These are phyloP conservation scores for Aspergillus biplanus DNA, from an alignment of 495 filamentous ascomycete species.

Conservation along the genomic window DNA sequence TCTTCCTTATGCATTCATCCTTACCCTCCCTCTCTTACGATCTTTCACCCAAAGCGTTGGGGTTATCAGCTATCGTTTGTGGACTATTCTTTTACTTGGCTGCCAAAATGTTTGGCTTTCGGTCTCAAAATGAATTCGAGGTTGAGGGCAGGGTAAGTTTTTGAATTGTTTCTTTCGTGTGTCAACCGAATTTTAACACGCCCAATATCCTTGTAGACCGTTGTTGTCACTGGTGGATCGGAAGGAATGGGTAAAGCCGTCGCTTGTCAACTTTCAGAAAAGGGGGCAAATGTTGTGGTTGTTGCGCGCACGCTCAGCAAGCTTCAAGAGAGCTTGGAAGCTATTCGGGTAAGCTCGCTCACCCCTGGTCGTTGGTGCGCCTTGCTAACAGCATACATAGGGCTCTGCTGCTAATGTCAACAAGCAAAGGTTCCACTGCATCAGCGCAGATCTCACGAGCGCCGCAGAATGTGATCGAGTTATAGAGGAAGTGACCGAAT, in stretches of 20 bases:
- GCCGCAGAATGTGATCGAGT: constrained; percentile 67
- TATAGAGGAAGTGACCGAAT: constrained; percentile 73
- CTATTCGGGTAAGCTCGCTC: constrained; percentile 57
- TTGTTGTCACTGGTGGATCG: constrained; percentile 88
- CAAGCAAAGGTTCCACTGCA: constrained; percentile 78
- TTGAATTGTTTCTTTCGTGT: neutral
- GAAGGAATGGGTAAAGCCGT: constrained; percentile 86
- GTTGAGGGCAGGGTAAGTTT: constrained; percentile 75
- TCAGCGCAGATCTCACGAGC: constrained; percentile 80
- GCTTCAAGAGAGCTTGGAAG: constrained; percentile 70
- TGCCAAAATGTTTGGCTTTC: constrained; percentile 68
- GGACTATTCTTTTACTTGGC: constrained; percentile 47
- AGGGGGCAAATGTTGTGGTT: constrained; percentile 86
- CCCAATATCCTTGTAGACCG: constrained; percentile 56
- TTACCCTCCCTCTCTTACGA: constrained; percentile 32
- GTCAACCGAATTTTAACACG: constrained; percentile 18
- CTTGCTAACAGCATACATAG: constrained; percentile 38
- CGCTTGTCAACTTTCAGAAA: constrained; percentile 71
- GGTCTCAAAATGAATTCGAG: constrained; percentile 72
- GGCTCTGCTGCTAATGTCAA: constrained; percentile 59
- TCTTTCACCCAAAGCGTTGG: constrained; percentile 34
- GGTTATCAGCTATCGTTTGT: constrained; percentile 49
- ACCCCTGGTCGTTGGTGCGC: neutral
- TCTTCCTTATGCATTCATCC: constrained; percentile 35
- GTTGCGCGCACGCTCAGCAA: constrained; percentile 77